A percentile compares a stretch with the other conserved stretches of the same genome.
phyloP scores from a whole-genome alignment of 495 filamentous ascomycete genomes.

The Friedmanniomyces simplex region DNA sequence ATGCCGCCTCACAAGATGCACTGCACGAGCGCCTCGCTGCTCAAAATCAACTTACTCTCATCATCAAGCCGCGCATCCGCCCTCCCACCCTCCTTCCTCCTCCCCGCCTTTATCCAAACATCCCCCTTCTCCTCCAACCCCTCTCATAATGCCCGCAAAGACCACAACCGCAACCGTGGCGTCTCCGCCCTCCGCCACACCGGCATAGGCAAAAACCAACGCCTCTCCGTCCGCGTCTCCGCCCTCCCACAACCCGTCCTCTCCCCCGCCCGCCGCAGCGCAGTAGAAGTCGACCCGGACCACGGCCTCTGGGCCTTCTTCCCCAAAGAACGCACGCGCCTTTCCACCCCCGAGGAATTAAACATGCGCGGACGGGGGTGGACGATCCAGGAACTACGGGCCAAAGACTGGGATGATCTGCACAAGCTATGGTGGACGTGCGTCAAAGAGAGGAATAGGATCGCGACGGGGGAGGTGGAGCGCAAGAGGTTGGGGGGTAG shows the following conservation, averaged over 20 bases:
- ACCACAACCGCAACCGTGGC: slow-evolving; percentile 62
- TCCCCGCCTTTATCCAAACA: slow-evolving; percentile 12
- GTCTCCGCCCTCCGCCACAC: slow-evolving; percentile 69
- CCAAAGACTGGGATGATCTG: slow-evolving; percentile 88
- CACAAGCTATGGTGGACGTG: slow-evolving; percentile 93
- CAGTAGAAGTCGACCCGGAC: slow-evolving; percentile 50
- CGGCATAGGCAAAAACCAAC: slow-evolving; percentile 34
- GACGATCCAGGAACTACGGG: slow-evolving; percentile 76
- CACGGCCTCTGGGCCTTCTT: slow-evolving; percentile 98
- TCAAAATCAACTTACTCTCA: neutral
- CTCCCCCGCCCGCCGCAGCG: slow-evolving; percentile 38
- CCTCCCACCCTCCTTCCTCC: slow-evolving; percentile 18
- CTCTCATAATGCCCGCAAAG: slow-evolving; percentile 30
- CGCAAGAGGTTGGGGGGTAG: slow-evolving; percentile 46
- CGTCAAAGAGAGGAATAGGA: slow-evolving; percentile 79
- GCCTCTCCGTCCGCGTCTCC: slow-evolving; percentile 42
- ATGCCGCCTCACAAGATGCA: slow-evolving; percentile 1
- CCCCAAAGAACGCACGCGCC: slow-evolving; percentile 47
- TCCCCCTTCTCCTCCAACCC: slow-evolving; percentile 32
- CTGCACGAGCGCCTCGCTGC: slow-evolving; percentile 5
- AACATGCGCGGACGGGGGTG: slow-evolving; percentile 56
- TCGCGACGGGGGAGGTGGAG: slow-evolving; percentile 66
- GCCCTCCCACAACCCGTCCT: slow-evolving; percentile 64
- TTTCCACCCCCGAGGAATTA: slow-evolving; percentile 56
- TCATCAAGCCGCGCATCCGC: neutral